phyloP scores from a whole-genome alignment of 2,329 filamentous ascomycete species.

The Exophiala bonariae region DNA sequence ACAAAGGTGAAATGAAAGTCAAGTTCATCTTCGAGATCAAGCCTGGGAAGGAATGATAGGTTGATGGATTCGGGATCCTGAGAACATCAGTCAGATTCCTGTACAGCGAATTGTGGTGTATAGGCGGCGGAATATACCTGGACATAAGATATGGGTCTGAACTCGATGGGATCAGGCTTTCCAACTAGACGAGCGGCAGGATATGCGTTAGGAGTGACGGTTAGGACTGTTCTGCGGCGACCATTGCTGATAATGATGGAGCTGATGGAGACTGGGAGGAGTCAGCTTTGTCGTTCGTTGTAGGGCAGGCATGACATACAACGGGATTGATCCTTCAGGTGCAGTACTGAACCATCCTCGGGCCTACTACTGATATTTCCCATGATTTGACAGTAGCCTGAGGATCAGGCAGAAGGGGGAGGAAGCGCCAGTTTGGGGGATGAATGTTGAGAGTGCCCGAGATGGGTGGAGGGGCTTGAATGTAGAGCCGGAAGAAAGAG shows the following conservation, averaged over 20 bases:
- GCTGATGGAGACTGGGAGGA: slow-evolving; percentile 74
- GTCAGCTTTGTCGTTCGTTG: slow-evolving; percentile 15
- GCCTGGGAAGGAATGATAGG: slow-evolving; percentile 71
- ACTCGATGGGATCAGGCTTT: slow-evolving; percentile 71
- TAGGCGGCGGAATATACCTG: slow-evolving; percentile 61
- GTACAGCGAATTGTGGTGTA: slow-evolving; percentile 4
- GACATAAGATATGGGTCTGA: slow-evolving; percentile 79
- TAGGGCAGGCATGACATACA: slow-evolving; percentile 58
- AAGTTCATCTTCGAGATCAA: slow-evolving; percentile 88
- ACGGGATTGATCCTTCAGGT: slow-evolving; percentile 87
- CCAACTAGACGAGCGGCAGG: slow-evolving; percentile 77
- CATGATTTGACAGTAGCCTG: slow-evolving; percentile 55
- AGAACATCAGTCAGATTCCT: slow-evolving; percentile 10
- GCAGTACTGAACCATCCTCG: slow-evolving; percentile 78
- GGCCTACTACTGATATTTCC: slow-evolving; percentile 87
- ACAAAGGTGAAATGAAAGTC: slow-evolving; percentile 91
- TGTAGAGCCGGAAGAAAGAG: no score
- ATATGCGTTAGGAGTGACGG: slow-evolving; percentile 80
- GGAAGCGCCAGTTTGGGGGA: slow-evolving; percentile 18
- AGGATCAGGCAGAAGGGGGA: slow-evolving; percentile 6
- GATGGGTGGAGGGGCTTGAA: not conserved
- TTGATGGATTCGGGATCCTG: slow-evolving; percentile 73
- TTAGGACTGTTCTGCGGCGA: slow-evolving; percentile 73
- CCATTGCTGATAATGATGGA: slow-evolving; percentile 79
- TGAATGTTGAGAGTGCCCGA: not conserved